Base-by-base conservation (phyloP, 495 filamentous ascomycete species). In the Neurospora hispaniola region DNA sequence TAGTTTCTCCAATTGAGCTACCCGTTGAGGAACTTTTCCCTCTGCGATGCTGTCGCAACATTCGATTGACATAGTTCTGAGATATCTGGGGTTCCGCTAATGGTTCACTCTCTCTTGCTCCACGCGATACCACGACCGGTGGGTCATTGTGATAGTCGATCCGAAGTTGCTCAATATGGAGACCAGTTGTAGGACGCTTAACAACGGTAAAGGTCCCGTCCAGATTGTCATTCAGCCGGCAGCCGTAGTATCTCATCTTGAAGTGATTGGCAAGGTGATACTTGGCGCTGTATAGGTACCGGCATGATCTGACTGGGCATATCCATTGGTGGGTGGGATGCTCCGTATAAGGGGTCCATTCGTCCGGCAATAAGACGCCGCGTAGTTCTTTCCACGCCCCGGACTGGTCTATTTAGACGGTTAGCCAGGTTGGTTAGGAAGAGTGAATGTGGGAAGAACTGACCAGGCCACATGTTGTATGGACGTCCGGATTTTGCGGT, bases 291-390 rank as follows among this genome's bases (percentile, higher is more conserved):
- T 71, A 78, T 14, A 76, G 12, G 1, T 42, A 68, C 18, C 77
- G 77, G 31, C 77, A 78, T 8, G 59, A 71, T 11, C 75, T 71
- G 10, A 77, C 40, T 4, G 77, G 77, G 23, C 77, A 78, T 16
- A 77, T 76, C 77, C 77, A 78, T 1, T 74, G 75, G 10, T 74
- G 75, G 16, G 69, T 74, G 1, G 54, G 7, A 12, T 74, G 39
- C 0, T 69, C 71, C 12, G 27, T 69, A 70, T 75, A 73, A 3
- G 44, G 42, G 35, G 70, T 39, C 69, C 76, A 78, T 7, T 69
- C 40, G 3, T 75, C 74, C 3, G 76, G 76, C 6, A 78, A 2
- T 12, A 76, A 23, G 3, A 46, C 44, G 5, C 76, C 75, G 11
- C 5, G 14, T 20, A 59, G 42, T 3, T 18, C 27, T 20, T 54